phyloP scores from a whole-genome alignment of 441 rosid genomes.

The Corymbia citriodora region DNA sequence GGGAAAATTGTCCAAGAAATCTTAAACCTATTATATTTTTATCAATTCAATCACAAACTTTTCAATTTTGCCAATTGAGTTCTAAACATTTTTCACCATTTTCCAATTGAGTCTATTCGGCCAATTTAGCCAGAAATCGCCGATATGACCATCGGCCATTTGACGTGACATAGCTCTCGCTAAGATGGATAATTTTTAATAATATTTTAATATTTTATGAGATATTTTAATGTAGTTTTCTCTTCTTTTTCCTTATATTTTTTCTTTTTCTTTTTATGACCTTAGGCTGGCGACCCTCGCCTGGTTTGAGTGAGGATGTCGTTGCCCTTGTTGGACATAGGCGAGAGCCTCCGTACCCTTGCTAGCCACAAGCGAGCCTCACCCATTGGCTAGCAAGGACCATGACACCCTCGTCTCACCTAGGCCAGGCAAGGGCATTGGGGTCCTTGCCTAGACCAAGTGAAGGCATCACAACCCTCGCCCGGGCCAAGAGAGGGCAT shows the following conservation, averaged over 20 bases:
- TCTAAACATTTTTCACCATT: rapidly evolving
- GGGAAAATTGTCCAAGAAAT: rapidly evolving
- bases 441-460: too few relatives aligned
- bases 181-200: rapidly evolving
- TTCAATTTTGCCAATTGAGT: background rate
- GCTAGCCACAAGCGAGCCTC: too few relatives aligned
- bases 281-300: rapidly evolving
- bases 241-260: rapidly evolving
- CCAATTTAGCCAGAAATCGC: rapidly evolving
- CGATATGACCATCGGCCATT: rapidly evolving
- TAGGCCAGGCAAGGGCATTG: too few relatives aligned
- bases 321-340: too few relatives aligned
- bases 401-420: too few relatives aligned
- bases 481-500: too few relatives aligned
- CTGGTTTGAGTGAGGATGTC: too few relatives aligned
- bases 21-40: too few relatives aligned
- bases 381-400: too few relatives aligned
- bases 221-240: rapidly evolving
- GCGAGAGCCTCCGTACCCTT: background rate
- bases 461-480: too few relatives aligned
- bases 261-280: too few relatives aligned
- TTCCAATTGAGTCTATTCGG: rapidly evolving
- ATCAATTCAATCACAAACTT: rapidly evolving
- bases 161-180: rapidly evolving
- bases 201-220: too few relatives aligned